Percentiles rank a stretch among this genome's conserved stretches.
phyloP scores from a whole-genome alignment of 768 basidiomycete species.

The Clavaria fumosa region DNA sequence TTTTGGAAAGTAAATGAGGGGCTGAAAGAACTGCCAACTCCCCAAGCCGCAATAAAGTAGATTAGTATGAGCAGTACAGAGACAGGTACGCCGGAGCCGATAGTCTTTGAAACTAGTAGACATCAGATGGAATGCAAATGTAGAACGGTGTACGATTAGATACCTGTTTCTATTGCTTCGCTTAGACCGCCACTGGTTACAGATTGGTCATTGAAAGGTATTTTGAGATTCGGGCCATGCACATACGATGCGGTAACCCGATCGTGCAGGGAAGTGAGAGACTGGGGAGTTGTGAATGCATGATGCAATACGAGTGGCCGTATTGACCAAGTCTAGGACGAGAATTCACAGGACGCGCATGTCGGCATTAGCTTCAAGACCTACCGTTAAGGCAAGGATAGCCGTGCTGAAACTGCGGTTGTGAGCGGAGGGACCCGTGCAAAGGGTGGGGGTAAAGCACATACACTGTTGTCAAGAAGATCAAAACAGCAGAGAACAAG shows the following conservation, averaged over 20 bases:
- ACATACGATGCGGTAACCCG: not conserved
- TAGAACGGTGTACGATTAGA: too few relatives aligned
- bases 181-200: too few relatives aligned
- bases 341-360: not conserved
- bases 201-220: not conserved
- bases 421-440: not conserved
- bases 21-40: not conserved
- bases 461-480: constrained; percentile 1
- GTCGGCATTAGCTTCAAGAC: not conserved
- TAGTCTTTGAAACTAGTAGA: not conserved
- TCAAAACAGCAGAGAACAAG: not conserved
- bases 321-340: constrained; percentile 1
- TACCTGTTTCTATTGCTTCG: too few relatives aligned
- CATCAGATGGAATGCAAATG: too few relatives aligned
- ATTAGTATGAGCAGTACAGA: constrained; percentile 1
- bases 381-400: not conserved
- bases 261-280: constrained; percentile 3
- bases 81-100: not conserved
- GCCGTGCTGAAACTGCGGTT: not conserved
- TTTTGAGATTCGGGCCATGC: too few relatives aligned
- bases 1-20: constrained; percentile 1
- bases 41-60: constrained; percentile 1
- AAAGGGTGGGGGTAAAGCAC: not conserved
- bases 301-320: constrained; percentile 1
- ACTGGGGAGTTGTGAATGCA: not conserved